Percentiles rank a stretch among this genome's conserved stretches.
Evolutionary conservation across 2,329 filamentous ascomycete genomes (phyloP).

Genomic region (Stagonosporopsis rhizophila): DNA sequence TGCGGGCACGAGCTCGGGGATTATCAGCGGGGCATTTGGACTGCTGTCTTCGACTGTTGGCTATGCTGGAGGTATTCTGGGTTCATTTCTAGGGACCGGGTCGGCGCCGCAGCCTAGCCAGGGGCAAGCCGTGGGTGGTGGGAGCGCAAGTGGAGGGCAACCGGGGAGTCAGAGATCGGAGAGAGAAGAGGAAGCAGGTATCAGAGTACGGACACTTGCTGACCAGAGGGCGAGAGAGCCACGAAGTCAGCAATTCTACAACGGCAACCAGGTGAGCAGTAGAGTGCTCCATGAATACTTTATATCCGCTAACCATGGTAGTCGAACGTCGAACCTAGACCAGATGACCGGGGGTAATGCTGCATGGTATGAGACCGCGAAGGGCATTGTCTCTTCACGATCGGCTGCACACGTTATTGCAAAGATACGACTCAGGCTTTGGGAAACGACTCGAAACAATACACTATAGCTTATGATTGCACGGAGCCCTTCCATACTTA

Average conservation of each 20-base stretch:
- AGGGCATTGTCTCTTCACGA: background rate
- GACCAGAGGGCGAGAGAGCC: slow-evolving; percentile 60
- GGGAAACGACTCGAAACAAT: too few species aligned
- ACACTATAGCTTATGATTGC: background rate
- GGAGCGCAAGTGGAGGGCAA: slow-evolving; percentile 17
- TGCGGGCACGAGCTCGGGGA: slow-evolving; percentile 40
- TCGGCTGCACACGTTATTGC: too few species aligned
- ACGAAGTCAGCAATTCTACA: slow-evolving; percentile 75
- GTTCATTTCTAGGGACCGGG: slow-evolving; percentile 37
- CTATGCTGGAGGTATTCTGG: slow-evolving; percentile 42
- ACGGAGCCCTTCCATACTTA: background rate
- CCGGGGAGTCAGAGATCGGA: slow-evolving; percentile 20
- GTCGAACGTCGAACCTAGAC: slow-evolving; percentile 12
- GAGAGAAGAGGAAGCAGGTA: slow-evolving; percentile 28
- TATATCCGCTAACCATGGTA: background rate
- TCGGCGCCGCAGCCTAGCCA: slow-evolving; percentile 14
- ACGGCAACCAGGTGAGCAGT: slow-evolving; percentile 80
- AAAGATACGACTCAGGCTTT: too few species aligned
- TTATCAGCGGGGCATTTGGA: slow-evolving; percentile 45
- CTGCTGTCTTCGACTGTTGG: slow-evolving; percentile 46
- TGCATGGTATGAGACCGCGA: background rate
- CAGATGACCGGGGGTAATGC: slow-evolving; percentile 3
- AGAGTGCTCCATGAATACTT: accelerated
- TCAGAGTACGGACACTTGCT: slow-evolving; percentile 54
- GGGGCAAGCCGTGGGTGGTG: slow-evolving; percentile 19